Percentiles rank a stretch among this genome's conserved stretches.
Conservation (phyloP, 2,329 filamentous ascomycete genomes). For the Cladosporium sp. region DNA sequence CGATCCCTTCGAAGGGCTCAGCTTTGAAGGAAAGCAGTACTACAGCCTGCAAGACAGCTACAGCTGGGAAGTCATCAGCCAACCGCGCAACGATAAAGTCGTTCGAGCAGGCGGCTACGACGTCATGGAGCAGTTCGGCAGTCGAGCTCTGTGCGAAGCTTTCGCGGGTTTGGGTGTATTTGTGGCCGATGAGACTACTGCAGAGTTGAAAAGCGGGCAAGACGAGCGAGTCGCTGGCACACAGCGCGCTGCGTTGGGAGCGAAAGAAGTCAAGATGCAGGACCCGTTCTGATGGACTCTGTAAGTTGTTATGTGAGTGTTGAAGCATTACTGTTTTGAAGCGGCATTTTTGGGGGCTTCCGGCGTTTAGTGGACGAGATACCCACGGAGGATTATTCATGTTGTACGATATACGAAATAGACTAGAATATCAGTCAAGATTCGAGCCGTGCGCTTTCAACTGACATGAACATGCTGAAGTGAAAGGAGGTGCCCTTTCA, state of each 20-base stretch:
- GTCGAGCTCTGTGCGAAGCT: conserved; percentile 79
- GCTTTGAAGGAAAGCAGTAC: conserved; percentile 64
- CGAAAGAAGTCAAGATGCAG: conserved; percentile 54
- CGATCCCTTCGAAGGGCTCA: conserved; percentile 81
- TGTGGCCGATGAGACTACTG: conserved; percentile 68
- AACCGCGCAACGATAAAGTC: conserved; percentile 63
- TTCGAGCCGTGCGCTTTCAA: not conserved
- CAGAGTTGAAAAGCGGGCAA: conserved; percentile 41
- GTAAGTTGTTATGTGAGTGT: not conserved
- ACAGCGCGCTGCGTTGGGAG: conserved; percentile 53
- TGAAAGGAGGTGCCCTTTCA: not conserved
- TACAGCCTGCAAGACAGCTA: conserved; percentile 71
- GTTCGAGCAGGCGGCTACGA: conserved; percentile 81
- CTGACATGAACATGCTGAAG: not conserved
- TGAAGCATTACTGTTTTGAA: not conserved
- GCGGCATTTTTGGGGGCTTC: conserved; percentile 2
- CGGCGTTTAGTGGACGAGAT: conserved; percentile 9
- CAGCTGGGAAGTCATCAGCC: conserved; percentile 71
- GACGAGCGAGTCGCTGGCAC: conserved; percentile 34
- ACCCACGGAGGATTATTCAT: not conserved
- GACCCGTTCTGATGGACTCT: conserved; percentile 39
- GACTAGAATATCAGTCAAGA: not conserved
- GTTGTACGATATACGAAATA: conserved; percentile 11
- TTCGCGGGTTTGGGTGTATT: conserved; percentile 89
- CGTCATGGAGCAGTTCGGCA: conserved; percentile 72